These are phyloP conservation scores for Magnusiomyces tetraspermus DNA, from an alignment of 1,139 yeast genomes.

Conservation along the genomic window DNA sequence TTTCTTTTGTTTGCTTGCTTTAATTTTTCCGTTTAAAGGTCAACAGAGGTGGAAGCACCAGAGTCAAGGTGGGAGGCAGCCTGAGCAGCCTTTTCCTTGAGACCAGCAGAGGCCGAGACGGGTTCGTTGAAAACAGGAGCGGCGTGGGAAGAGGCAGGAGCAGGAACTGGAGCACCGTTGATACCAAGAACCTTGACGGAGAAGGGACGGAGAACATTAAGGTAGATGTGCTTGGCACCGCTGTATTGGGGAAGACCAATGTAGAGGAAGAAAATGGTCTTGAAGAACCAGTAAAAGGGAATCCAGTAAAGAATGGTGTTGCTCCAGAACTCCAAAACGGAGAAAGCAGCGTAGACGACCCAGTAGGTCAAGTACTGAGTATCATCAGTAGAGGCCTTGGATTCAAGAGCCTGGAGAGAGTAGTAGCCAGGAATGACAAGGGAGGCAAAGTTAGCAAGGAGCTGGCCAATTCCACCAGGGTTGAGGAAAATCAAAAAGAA, in stretches of 20 bases:
- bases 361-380: conserved; percentile 86
- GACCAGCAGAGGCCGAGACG: too few species aligned
- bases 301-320: conserved; percentile 85
- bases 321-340: conserved; percentile 92
- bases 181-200: conserved; percentile 46
- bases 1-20: too few species aligned
- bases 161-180: conserved; percentile 13
- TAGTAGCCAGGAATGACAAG: conserved; percentile 84
- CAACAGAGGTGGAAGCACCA: conserved; percentile 1
- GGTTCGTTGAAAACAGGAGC: conserved; percentile 11
- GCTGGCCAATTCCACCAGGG: conserved; percentile 88
- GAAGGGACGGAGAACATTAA: conserved; percentile 57
- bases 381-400: conserved; percentile 60
- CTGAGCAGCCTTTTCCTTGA: conserved; percentile 26
- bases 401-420: conserved; percentile 76
- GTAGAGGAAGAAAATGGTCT: conserved; percentile 79
- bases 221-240: conserved; percentile 72
- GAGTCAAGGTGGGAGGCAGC: conserved; percentile 18
- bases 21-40: not conserved
- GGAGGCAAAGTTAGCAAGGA: conserved; percentile 86
- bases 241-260: conserved; percentile 80
- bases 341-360: conserved; percentile 91
- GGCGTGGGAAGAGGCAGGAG: conserved; percentile 22
- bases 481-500: conserved; percentile 73
- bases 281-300: conserved; percentile 92